A percentile compares a stretch with the other conserved stretches of the same genome.
Evolutionary conservation across 2,329 filamentous ascomycete species (phyloP).

Genomic region (Colletotrichum aenigma): DNA sequence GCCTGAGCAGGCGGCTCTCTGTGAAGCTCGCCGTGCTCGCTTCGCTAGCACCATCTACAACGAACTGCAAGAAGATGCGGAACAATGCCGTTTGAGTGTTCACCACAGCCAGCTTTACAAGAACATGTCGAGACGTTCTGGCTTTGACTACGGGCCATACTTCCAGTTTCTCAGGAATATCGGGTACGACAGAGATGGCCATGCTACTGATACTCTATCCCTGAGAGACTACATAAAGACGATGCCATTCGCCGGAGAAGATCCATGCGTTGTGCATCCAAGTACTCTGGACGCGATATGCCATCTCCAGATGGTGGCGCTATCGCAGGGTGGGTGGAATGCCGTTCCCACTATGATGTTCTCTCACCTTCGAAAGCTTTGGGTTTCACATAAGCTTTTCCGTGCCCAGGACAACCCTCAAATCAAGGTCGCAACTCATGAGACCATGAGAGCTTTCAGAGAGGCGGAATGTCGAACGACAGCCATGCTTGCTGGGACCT

Average conservation of each 20-base stretch:
- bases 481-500: background rate
- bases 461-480: background rate
- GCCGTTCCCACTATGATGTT: constrained; percentile 5
- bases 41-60: background rate
- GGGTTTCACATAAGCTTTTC: background rate
- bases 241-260: constrained; percentile 12
- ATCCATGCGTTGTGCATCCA: constrained; percentile 8
- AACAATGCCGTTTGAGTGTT: background rate
- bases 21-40: background rate
- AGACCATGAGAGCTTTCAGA: background rate
- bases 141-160: constrained; percentile 8
- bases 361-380: background rate
- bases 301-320: constrained; percentile 2
- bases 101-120: background rate
- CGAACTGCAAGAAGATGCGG: background rate
- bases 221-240: background rate
- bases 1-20: background rate
- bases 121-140: background rate
- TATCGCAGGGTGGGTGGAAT: background rate
- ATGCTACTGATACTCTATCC: background rate
- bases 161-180: constrained; percentile 10
- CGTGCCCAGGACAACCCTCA: background rate
- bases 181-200: background rate
- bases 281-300: background rate
- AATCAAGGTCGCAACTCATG: background rate